Evolutionary conservation across 192 early-diverging fungal species (phyloP), one percentile per base, ranked within the genome.

Genomic region (Umbelopsis isabellina): DNA sequence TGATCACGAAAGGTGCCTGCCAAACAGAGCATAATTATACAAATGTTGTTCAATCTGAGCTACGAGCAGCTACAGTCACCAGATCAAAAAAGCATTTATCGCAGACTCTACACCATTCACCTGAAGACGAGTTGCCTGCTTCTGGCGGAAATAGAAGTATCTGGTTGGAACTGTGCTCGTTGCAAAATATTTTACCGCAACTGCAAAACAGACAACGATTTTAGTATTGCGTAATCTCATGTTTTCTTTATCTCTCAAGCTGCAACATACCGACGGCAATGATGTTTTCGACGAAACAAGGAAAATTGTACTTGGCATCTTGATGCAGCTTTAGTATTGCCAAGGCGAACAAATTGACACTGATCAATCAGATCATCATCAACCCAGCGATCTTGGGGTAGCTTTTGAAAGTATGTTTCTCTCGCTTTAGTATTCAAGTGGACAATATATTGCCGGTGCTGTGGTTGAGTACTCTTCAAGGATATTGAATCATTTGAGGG

Each of bases 261-360:
- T 2, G 9, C 3, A 27, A 65, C 49, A 35, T 75, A 75, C 74
- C 69, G 71, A 49, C 75, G 65, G 46, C 75, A 76, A 44, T 76
- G 75, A 68, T 76, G 75, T 37, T 53, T 46, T 50, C 75, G 47
- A 49, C 71, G 46, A 27, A 76, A 72, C 13, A 71, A 76, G 22
- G 65, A 61, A 33, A 76, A 76, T 41, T 46, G 46, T 23, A 53
- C 50, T 33, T 46, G 48, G 44, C 75, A 76, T 35, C 67, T 23
- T 27, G 45, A 52, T 48, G 49, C 47, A 51, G 18, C 0, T 12
- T 21, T 48, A 8, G 30, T 11, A 5, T 25, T 22, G 51, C 18
- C 25, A 35, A 64, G 12, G 4, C 45, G 46, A 45, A 68, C 65
- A 51, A 68, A 76, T 35, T 76, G 75, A 68, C 75, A 76, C 50